Evolutionary conservation across 129 eudicot species (phyloP).

Genomic region (Ambrosia trifida): DNA sequence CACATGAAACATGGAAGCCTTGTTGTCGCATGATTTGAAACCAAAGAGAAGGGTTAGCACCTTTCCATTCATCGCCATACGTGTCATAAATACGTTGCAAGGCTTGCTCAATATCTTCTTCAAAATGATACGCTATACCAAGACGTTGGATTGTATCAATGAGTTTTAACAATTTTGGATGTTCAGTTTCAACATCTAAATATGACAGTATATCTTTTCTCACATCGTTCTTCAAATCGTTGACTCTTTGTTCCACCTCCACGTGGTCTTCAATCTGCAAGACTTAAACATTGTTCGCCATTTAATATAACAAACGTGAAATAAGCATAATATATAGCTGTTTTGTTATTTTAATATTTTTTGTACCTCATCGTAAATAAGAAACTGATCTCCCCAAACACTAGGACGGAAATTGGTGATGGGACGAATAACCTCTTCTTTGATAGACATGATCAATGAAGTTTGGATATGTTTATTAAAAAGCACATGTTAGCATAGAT

Average conservation of each 20-base stretch:
- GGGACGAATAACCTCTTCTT: not conserved
- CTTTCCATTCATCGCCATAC: not conserved
- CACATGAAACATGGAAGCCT: not conserved
- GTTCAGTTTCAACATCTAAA: not conserved
- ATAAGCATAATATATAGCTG: too few species aligned
- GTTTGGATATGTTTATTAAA: too few species aligned
- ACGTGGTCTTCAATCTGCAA: not conserved
- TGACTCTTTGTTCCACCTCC: not conserved
- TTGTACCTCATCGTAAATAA: not conserved
- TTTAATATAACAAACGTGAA: not conserved
- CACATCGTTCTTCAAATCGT: not conserved
- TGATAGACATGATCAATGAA: too few species aligned
- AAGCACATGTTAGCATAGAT: too few species aligned
- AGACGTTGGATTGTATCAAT: not conserved
- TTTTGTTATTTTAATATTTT: not conserved
- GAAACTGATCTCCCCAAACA: conserved; percentile 12
- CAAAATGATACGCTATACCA: not conserved
- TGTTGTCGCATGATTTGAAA: not conserved
- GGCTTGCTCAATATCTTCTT: not conserved
- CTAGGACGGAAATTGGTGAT: not conserved
- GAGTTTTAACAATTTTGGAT: not conserved
- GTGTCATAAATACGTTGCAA: not conserved
- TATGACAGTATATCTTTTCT: not conserved
- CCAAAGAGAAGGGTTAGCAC: not conserved
- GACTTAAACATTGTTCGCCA: not conserved